Evolutionary conservation across 345 rosid genomes (phyloP).

Genomic region (Eutrema japonicum): DNA sequence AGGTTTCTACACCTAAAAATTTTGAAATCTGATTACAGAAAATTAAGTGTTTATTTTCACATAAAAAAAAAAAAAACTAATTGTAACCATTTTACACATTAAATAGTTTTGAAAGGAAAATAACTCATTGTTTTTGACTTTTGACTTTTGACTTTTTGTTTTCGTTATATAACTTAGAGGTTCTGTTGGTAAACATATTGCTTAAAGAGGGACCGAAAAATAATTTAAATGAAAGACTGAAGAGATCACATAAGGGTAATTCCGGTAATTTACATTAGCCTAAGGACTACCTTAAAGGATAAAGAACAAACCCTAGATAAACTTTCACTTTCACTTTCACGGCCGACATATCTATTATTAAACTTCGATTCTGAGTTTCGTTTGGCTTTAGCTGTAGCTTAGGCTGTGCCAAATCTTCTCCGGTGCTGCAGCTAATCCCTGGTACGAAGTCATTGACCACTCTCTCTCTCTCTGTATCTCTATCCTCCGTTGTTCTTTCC

Average conservation of each 20-base stretch:
- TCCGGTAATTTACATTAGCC: constrained; percentile 2
- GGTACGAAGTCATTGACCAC: constrained; percentile 41
- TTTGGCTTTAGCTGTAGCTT: not conserved
- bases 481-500: not conserved
- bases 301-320: constrained; percentile 34
- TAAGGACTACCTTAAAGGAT: not conserved
- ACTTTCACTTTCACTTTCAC: constrained; percentile 17
- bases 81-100: constrained; percentile 14
- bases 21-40: constrained; percentile 16
- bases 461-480: not conserved
- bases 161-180: not conserved
- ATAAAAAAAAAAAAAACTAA: not conserved
- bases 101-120: not conserved
- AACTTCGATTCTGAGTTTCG: not conserved
- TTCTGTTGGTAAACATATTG: not conserved
- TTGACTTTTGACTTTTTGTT: no score
- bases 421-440: constrained; percentile 18
- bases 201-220: constrained; percentile 2
- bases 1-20: not conserved
- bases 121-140: not conserved
- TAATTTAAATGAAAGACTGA: not conserved
- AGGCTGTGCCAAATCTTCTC: constrained; percentile 13
- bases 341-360: constrained; percentile 28
- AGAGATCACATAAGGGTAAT: not conserved
- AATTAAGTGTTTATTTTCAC: not conserved